phyloP scores from a whole-genome alignment of 139 green algal species.

The Deuterostichococcus epilithicus region DNA sequence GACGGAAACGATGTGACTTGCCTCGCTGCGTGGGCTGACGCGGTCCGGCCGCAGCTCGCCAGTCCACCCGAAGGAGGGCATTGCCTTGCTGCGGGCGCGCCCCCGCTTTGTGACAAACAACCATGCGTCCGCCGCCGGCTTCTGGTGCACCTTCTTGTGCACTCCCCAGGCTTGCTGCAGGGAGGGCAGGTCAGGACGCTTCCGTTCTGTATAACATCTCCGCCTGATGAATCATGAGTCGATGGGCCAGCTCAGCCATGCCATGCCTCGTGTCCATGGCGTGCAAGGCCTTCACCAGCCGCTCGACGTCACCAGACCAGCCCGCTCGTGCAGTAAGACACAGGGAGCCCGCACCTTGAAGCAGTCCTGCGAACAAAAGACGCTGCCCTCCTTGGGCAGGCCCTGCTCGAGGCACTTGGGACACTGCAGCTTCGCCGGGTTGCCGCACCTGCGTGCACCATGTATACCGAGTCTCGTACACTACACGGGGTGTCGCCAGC shows the following conservation, averaged over 20 bases:
- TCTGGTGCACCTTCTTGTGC: constrained; percentile 76
- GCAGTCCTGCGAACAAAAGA: constrained; percentile 93
- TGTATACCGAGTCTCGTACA: background rate
- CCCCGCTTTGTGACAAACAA: constrained; percentile 71
- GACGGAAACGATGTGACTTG: no score
- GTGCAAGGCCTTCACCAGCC: no score
- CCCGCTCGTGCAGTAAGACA: background rate
- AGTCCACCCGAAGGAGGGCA: constrained; percentile 84
- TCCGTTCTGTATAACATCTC: no score
- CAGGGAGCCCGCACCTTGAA: constrained; percentile 75
- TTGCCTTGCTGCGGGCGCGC: constrained; percentile 37
- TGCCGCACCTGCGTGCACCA: constrained; percentile 57
- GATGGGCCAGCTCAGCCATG: no score
- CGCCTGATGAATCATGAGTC: no score
- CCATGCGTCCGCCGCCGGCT: constrained; percentile 53
- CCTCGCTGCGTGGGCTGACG: constrained; percentile 64
- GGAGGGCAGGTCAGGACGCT: no score
- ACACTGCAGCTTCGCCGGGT: constrained; percentile 84
- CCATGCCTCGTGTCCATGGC: no score
- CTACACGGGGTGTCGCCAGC: no score
- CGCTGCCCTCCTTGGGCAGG: constrained; percentile 60
- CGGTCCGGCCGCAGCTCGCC: constrained; percentile 72
- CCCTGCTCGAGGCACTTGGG: constrained; percentile 85
- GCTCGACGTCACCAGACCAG: no score
- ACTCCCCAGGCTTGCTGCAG: constrained; percentile 67